Conservation (phyloP, 2,329 filamentous ascomycete genomes). For the Aspergillus pseudoviridinutans region DNA sequence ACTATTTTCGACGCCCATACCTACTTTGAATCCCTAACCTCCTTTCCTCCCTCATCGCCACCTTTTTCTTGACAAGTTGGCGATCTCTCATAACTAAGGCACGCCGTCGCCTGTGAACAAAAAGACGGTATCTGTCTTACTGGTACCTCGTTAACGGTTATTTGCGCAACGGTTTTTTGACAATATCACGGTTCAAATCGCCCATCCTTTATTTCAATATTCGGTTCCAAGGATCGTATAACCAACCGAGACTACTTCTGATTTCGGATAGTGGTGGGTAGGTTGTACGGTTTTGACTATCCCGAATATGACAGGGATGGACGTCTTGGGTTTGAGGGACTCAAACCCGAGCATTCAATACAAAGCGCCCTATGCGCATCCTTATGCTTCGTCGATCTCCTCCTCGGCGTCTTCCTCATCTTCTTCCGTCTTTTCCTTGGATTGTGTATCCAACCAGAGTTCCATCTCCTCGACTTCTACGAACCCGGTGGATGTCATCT, state of each 20-base stretch:
- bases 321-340: constrained; percentile 40
- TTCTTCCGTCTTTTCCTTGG: constrained; percentile 73
- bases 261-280: constrained; percentile 11
- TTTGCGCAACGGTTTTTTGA: constrained; percentile 29
- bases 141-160: constrained; percentile 29
- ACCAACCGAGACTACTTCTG: constrained; percentile 14
- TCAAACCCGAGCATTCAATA: constrained; percentile 35
- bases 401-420: constrained; percentile 73
- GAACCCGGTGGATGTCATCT: constrained; percentile 54
- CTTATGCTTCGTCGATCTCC: constrained; percentile 68
- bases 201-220: constrained; percentile 11
- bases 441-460: constrained; percentile 59
- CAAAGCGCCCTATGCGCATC: constrained; percentile 41
- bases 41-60: constrained; percentile 3
- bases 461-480: constrained; percentile 67
- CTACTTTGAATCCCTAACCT: constrained; percentile 7
- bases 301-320: constrained; percentile 42
- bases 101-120: constrained; percentile 28
- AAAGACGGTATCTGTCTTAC: constrained; percentile 29
- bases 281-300: constrained; percentile 22
- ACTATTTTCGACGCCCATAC: constrained; percentile 9
- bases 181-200: constrained; percentile 18
- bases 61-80: constrained; percentile 20
- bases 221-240: constrained; percentile 8
- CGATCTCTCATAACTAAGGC: constrained; percentile 21